Evolutionary conservation across 2,329 filamentous ascomycete genomes (phyloP), one percentile per base, ranked within the genome.

Genomic region (Neonectria faginata): DNA sequence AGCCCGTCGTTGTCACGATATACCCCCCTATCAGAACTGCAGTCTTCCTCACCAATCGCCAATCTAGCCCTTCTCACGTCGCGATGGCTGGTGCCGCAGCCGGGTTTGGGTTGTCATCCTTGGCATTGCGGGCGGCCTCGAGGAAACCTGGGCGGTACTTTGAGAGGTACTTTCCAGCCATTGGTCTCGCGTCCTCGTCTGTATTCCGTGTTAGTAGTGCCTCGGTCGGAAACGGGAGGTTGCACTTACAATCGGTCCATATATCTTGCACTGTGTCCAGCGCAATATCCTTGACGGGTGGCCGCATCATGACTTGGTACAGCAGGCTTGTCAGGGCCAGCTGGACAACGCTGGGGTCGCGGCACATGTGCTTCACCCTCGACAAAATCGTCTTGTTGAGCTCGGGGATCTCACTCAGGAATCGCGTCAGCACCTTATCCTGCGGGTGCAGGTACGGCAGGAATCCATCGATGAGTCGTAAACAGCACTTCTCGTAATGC

Each of bases 371-470:
- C 78, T 89, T 89, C 39, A 98, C 89, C 54, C 92, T 87, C 51
- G 89, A 85, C 2, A 98, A 84, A 66, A 98, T 89, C 11, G 86
- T 84, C 36, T 83, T 79, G 65, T 89, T 93, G 36, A 99, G 84
- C 45, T 92, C 90, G 0, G 96, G 96, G 36, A 99, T 90, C 78
- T 99, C 96, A 54, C 93, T 94, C 48, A 99, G 81, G 75, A 98
- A 97, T 39, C 96, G 89, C 29, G 97, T 94, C 60, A 99, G 82
- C 22, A 97, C 87, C 78, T 96, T 95, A 76, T 99, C 96, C 65
- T 93, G 92, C 2, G 91, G 88, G 75, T 97, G 94, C n/a, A 98
- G 84, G 77, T 97, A 98, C 4, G 93, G 92, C 36, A 97, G 80
- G 72, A 99, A 93, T 2, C 92, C 92, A 75, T 97, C 94, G 18